These are phyloP conservation scores for Pseudomassariella vexata DNA, from an alignment of 2,329 filamentous ascomycete species.

Conservation along the genomic window DNA sequence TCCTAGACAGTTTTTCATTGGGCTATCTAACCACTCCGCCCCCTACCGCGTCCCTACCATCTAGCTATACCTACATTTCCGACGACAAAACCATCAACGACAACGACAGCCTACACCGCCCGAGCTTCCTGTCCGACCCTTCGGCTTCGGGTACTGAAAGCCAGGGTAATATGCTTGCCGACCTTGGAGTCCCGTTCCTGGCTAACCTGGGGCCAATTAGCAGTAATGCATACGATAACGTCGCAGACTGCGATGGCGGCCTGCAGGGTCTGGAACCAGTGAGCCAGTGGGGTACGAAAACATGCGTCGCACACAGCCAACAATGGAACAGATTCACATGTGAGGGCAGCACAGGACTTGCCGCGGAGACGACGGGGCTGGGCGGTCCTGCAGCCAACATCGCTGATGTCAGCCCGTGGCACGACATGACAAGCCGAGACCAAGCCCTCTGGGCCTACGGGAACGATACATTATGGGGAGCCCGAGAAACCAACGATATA, in stretches of 20 bases:
- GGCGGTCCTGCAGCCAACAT: too few species aligned
- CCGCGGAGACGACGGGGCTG: background rate
- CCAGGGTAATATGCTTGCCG: slow-evolving; percentile 8
- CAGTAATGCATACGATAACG: slow-evolving; percentile 11
- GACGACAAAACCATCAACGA: slow-evolving; percentile 22
- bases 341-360: background rate
- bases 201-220: slow-evolving; percentile 18
- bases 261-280: slow-evolving; percentile 6
- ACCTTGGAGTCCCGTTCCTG: slow-evolving; percentile 22
- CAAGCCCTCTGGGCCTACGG: slow-evolving; percentile 6
- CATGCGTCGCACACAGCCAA: slow-evolving; percentile 6
- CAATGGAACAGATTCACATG: slow-evolving; percentile 4
- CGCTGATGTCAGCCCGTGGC: background rate
- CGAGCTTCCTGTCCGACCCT: slow-evolving; percentile 31
- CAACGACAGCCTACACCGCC: slow-evolving; percentile 19
- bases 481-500: background rate
- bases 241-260: slow-evolving; percentile 8
- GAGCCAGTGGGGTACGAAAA: slow-evolving; percentile 7
- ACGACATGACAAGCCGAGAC: too few species aligned
- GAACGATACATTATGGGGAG: slow-evolving; percentile 8
- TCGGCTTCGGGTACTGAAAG: slow-evolving; percentile 24
- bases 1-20: slow-evolving; percentile 46
- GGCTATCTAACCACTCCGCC: slow-evolving; percentile 52
- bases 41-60: slow-evolving; percentile 44
- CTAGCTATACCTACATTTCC: slow-evolving; percentile 38